These are phyloP conservation scores for Tylopilus sp. DNA, from an alignment of 768 basidiomycete species.

Conservation along the genomic window DNA sequence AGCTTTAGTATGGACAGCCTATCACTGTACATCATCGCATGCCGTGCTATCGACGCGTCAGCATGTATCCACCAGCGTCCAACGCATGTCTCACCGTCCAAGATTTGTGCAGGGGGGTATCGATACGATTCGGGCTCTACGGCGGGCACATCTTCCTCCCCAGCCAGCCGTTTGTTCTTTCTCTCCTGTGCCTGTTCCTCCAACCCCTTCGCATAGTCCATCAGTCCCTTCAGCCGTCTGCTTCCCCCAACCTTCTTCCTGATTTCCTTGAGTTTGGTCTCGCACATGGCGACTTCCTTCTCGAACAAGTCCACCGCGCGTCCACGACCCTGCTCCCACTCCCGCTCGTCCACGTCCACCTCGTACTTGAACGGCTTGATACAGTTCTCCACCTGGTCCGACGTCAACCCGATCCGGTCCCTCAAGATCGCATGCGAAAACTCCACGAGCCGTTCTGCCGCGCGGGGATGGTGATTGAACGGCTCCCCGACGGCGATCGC, in stretches of 20 bases:
- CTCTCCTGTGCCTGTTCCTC: slow-evolving; percentile 75
- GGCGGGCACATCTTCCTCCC: slow-evolving; percentile 34
- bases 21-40: slow-evolving; percentile 86
- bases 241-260: slow-evolving; percentile 84
- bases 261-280: slow-evolving; percentile 83
- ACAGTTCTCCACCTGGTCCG: slow-evolving; percentile 98
- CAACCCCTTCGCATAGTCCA: slow-evolving; percentile 75
- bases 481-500: slow-evolving; percentile 87
- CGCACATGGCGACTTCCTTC: slow-evolving; percentile 81
- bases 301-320: slow-evolving; percentile 77
- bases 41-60: slow-evolving; percentile 59
- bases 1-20: slow-evolving; percentile 81
- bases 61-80: not conserved
- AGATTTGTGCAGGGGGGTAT: slow-evolving; percentile 86
- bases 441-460: slow-evolving; percentile 84
- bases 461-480: slow-evolving; percentile 84
- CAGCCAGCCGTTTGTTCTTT: slow-evolving; percentile 48
- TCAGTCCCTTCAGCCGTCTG: slow-evolving; percentile 70
- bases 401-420: slow-evolving; percentile 90
- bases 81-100: slow-evolving; percentile 67
- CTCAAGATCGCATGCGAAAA: slow-evolving; percentile 92
- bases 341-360: slow-evolving; percentile 87
- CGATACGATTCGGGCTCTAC: slow-evolving; percentile 72
- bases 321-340: slow-evolving; percentile 86
- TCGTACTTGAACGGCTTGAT: slow-evolving; percentile 99